Base-by-base conservation (phyloP, 108 stramenopile species). In the Cylindrotheca closterium region DNA sequence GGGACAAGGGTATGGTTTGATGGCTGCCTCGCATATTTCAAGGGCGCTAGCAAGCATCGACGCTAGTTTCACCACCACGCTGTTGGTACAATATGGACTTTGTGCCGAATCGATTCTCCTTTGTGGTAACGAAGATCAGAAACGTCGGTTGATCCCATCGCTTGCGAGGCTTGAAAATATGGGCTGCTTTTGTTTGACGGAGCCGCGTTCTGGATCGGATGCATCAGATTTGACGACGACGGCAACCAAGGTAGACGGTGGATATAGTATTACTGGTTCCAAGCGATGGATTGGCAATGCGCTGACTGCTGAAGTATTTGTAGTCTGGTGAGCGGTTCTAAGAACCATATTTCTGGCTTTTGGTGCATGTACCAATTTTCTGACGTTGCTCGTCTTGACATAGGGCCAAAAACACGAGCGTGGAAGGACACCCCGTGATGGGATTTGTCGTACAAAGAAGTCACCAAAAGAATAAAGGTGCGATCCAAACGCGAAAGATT, bases 251-350 rank as follows among this genome's bases (percentile, higher is more conserved):
- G 55, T 67, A 5, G 1, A 1, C 8, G 55, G 55, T 48, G 65
- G 65, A 30, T 67, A 67, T 29, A 28, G 19, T 25, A 57, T 67
- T 47, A 33, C 65, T 25, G 65, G 65, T 17, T 67, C 65, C 22
- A 67, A 67, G 26, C 54, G 65, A 47, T 67, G 65, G 65, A 67
- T 67, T 47, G 65, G 65, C 45, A 67, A 67, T 37, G 65, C 65
- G 10, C 31, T 56, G 30, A 18, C 54, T n/a, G n/a, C 65, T 1
- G 65, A 67, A 47, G 65, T 67, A 4, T 67, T 67, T 48, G 55
- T 67, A 17, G 65, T 67, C 1, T 67, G 65, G 65, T 42, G 37
- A 42, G 37, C 7, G 7, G 15, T 42, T 10, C 7, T 10, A 42
- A 42, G 37, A 42, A 42, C 7, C 10, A 42, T 10, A 10, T 42